phyloP scores from a whole-genome alignment of 345 rosid genomes.

The Noccaea caerulescens region DNA sequence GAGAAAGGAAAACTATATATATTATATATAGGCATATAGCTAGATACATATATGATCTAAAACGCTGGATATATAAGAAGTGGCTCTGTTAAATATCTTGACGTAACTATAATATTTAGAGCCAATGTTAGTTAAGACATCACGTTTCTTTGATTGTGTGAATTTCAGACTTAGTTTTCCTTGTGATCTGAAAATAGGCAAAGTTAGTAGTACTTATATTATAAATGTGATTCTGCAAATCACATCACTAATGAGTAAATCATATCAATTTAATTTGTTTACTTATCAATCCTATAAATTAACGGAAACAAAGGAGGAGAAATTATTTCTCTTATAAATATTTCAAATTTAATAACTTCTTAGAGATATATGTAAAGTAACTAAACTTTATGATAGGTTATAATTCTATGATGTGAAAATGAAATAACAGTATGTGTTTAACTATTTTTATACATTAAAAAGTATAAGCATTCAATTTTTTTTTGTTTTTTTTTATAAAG shows the following conservation, averaged over 20 bases:
- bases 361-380: neutral
- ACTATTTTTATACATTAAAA: too few species aligned
- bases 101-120: conserved; percentile 15
- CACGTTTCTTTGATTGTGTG: conserved; percentile 21
- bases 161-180: neutral
- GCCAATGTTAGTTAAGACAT: conserved; percentile 10
- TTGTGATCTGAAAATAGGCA: conserved; percentile 1
- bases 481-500: too few species aligned
- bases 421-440: too few species aligned
- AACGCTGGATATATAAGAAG: conserved; percentile 6
- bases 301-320: neutral
- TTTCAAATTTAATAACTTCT: neutral
- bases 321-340: neutral
- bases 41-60: conserved; percentile 28
- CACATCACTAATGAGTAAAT: neutral
- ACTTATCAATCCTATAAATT: neutral
- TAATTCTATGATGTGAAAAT: neutral
- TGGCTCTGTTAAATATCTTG: conserved; percentile 1
- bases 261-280: conserved; percentile 3
- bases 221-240: conserved; percentile 5
- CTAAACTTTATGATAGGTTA: neutral
- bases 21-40: conserved; percentile 17
- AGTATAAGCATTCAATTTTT: too few species aligned
- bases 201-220: too few species aligned
- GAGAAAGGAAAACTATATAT: conserved; percentile 13